Percentiles rank a stretch among this genome's conserved stretches.
These are phyloP conservation scores for Gracilaria gracilis DNA, from an alignment of 23 red algal genomes.

Conservation along the genomic window DNA sequence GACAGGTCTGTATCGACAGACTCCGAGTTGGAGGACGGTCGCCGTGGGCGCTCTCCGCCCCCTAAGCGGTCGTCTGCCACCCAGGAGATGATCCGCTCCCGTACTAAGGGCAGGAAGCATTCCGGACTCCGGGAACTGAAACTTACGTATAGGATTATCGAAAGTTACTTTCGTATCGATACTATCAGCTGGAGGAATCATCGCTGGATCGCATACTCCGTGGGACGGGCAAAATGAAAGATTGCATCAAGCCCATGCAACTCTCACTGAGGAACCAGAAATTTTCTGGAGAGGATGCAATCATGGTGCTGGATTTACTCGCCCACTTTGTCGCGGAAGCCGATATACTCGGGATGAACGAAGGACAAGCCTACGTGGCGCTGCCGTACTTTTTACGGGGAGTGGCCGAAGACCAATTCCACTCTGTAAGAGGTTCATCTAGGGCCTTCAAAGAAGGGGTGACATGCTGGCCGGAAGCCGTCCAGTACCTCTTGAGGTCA, in stretches of 20 bases:
- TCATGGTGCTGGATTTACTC: not conserved
- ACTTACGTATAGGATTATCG: not conserved
- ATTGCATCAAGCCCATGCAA: not conserved
- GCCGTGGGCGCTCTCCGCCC: not conserved
- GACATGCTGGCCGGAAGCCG: not conserved
- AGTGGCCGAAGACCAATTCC: not conserved
- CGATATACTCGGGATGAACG: not conserved
- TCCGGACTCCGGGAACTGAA: not conserved
- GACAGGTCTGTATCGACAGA: not conserved
- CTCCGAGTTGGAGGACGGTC: not conserved
- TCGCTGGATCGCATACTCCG: not conserved
- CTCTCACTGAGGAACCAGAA: not conserved
- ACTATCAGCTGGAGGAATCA: not conserved
- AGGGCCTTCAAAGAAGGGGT: not conserved
- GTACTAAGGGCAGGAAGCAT: not conserved
- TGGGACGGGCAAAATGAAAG: not conserved
- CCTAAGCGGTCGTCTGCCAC: not conserved
- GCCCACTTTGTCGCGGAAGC: not conserved
- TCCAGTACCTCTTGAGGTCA: not conserved
- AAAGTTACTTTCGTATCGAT: not conserved
- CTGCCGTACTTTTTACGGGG: constrained; percentile 10
- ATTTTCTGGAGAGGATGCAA: not conserved
- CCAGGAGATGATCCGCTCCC: not conserved
- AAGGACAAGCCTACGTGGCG: not conserved
- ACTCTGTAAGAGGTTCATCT: constrained; percentile 1